Percentiles rank a stretch among this genome's conserved stretches.
Evolutionary conservation across 352 stramenopile species (phyloP).

Genomic region (Stramenopiles sp.): DNA sequence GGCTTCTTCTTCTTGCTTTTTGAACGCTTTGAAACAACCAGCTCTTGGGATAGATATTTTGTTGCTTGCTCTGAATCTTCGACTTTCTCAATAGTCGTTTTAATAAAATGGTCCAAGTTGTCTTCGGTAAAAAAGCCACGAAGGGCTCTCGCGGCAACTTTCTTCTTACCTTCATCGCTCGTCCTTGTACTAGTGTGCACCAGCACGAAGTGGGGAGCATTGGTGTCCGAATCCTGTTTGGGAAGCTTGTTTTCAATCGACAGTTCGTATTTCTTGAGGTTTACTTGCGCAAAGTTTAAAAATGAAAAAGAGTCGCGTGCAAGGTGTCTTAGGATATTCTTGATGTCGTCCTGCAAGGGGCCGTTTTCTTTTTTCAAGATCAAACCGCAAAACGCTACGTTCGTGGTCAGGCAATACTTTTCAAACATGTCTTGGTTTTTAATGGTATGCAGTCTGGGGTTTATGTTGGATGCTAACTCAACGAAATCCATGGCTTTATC

Average conservation of each 20-base stretch:
- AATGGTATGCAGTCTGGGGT: neutral
- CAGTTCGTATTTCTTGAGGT: neutral
- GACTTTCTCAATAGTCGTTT: neutral
- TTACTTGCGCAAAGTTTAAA: neutral
- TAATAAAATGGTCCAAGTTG: neutral
- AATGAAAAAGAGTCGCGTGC: neutral
- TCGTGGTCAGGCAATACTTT: neutral
- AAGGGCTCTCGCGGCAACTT: neutral
- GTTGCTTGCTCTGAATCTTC: neutral
- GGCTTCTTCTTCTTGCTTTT: neutral
- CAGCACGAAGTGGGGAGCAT: neutral
- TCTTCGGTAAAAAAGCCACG: neutral
- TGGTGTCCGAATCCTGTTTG: neutral
- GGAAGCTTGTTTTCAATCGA: neutral
- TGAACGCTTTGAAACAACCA: neutral
- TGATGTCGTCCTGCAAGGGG: neutral
- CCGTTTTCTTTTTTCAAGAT: neutral
- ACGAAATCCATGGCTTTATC: too few species aligned
- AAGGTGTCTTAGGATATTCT: neutral
- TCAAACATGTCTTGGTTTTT: neutral
- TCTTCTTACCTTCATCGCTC: neutral
- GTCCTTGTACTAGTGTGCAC: neutral
- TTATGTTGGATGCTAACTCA: too few species aligned
- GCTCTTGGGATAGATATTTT: neutral
- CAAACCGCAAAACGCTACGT: neutral